Conservation (phyloP, 441 rosid species). For the Brassica balearica region DNA sequence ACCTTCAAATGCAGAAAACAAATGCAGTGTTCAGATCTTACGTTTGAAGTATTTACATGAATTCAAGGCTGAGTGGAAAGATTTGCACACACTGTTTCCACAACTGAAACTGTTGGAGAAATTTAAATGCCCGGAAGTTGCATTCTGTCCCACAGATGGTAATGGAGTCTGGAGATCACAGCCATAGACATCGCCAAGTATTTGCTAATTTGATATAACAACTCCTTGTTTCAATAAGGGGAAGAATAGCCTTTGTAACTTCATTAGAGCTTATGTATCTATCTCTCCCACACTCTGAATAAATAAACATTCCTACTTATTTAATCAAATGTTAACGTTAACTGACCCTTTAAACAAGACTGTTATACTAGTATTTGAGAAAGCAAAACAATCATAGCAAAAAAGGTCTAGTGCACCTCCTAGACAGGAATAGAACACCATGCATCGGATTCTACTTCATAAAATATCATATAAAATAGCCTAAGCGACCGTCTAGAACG, state of each 20-base stretch:
- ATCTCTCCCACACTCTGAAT: conserved; percentile 17
- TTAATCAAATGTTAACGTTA: background rate
- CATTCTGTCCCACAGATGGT: conserved; percentile 56
- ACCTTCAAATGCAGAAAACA: background rate
- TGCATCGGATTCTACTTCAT: conserved; percentile 15
- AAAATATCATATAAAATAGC: conserved; percentile 15
- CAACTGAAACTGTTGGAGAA: conserved; percentile 49
- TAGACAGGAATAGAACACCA: background rate
- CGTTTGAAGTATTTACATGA: conserved; percentile 53
- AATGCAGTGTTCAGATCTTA: conserved; percentile 42
- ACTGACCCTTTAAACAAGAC: background rate
- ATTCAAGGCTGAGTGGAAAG: conserved; percentile 48
- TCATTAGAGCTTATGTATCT: conserved; percentile 10
- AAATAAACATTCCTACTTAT: conserved; percentile 27
- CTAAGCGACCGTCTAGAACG: too few relatives aligned
- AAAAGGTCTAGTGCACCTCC: too few relatives aligned
- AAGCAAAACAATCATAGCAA: background rate
- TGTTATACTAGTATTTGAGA: background rate
- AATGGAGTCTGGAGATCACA: conserved; percentile 36
- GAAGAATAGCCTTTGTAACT: conserved; percentile 11
- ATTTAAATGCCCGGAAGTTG: conserved; percentile 47
- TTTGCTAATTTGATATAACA: background rate
- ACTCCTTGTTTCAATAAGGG: background rate
- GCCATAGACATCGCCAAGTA: conserved; percentile 3
- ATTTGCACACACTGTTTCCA: conserved; percentile 43